Evolutionary conservation across 768 basidiomycete species (phyloP).

Genomic region (Mrakia hoshinonis): DNA sequence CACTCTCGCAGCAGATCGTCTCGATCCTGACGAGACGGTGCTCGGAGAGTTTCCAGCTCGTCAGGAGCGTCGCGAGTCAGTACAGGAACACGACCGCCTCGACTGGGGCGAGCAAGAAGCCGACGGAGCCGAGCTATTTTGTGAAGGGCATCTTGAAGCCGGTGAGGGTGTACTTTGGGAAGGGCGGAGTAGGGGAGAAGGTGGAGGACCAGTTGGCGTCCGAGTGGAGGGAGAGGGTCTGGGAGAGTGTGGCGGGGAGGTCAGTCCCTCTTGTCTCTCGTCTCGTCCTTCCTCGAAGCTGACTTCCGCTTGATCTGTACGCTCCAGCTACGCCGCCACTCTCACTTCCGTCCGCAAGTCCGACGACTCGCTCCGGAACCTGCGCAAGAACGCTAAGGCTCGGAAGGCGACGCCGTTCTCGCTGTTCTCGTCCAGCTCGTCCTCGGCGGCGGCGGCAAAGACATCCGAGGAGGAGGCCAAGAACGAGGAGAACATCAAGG

Average conservation of each 20-base stretch:
- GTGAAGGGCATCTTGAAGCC: slow-evolving; percentile 72
- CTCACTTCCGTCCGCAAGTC: slow-evolving; percentile 81
- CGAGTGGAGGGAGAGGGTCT: slow-evolving; percentile 49
- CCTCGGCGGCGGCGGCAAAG: slow-evolving; percentile 18
- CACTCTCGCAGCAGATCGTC: slow-evolving; percentile 58
- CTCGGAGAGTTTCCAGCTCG: slow-evolving; percentile 71
- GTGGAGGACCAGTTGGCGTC: slow-evolving; percentile 51
- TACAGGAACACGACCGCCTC: slow-evolving; percentile 73
- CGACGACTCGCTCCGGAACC: slow-evolving; percentile 72
- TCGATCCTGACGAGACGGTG: slow-evolving; percentile 68
- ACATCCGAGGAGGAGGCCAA: slow-evolving; percentile 35
- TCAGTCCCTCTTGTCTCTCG: slow-evolving; percentile 27
- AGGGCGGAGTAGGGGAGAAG: slow-evolving; percentile 49
- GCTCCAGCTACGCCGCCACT: slow-evolving; percentile 63
- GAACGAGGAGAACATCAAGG: slow-evolving; percentile 80
- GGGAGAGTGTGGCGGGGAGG: slow-evolving; percentile 47
- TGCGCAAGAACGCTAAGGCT: slow-evolving; percentile 58
- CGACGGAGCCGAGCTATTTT: slow-evolving; percentile 78
- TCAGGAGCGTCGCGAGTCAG: slow-evolving; percentile 81
- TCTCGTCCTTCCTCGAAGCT: not conserved
- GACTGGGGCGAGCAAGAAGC: slow-evolving; percentile 43
- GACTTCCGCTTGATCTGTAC: not conserved
- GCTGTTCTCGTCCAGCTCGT: slow-evolving; percentile 48
- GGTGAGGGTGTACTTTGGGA: slow-evolving; percentile 52
- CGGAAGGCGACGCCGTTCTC: slow-evolving; percentile 56